Base-by-base conservation (phyloP, 805 yeast species). In the Saturnispora silvae region DNA sequence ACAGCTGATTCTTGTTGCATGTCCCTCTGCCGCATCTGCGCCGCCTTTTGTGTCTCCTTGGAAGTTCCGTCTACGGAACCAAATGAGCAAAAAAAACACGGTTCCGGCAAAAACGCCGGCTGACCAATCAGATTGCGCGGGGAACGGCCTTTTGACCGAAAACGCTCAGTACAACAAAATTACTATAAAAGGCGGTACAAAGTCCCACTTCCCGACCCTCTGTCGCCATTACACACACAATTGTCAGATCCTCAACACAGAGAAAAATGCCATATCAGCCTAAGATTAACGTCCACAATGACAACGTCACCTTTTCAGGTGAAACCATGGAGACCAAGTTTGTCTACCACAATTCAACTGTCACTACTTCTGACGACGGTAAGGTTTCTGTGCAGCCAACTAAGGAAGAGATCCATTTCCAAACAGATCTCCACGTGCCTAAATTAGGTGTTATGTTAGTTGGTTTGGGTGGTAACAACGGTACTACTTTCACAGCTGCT, bases 401-500 rank as follows among this genome's bases (percentile, higher is more conserved):
- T 38, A 54, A 70, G 40, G 70, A 70, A 45, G 80, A 84, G 47
- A 84, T 84, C 54, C 79, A 85, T 55, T 89, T 87, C 70, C 83
- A 84, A 60, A 78, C 83, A 35, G 94, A 85, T 50, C 69, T 83
- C 56, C 70, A 68, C 40, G 75, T 78, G 31, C 95, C 95, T 50
- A 85, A 80, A 60, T 71, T 85, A 34, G 97, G 97, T 50, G 67
- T 87, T 45, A 62, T 87, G 75, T 69, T 89, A 45, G 96, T 87
- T 25, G 97, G 97, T 49, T 69, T 87, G 47, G 96, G 96, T 50
- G 97, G 97, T 61, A 87, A 87, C 69, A 87, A 87, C 56, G 97
- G 96, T 60, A 72, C 96, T 41, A 87, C 97, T 11, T 69, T 89
- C 46, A 74, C 86, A 38, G 86, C 89, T 31, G 79, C 96, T 8